Evolutionary conservation across 441 rosid species (phyloP).

Genomic region (Croton laevigatus): DNA sequence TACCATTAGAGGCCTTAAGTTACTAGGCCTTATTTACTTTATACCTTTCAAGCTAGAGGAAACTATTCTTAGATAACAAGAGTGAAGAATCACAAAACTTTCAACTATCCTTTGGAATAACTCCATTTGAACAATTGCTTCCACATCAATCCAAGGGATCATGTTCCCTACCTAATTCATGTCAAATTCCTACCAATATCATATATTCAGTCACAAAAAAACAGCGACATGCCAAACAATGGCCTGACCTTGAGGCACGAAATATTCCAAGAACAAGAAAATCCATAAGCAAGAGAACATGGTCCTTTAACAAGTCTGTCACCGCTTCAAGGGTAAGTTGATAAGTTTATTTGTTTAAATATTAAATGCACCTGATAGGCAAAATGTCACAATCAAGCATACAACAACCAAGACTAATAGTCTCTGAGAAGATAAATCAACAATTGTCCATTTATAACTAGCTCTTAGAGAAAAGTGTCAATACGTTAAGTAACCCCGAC

Average conservation of each 20-base stretch:
- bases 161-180: neutral
- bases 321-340: neutral
- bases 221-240: neutral
- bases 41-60: neutral
- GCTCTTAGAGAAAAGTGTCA: slow-evolving; percentile 21
- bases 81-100: neutral
- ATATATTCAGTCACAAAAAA: neutral
- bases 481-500: slow-evolving; percentile 94
- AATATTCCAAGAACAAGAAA: neutral
- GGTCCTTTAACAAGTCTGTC: neutral
- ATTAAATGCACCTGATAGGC: neutral
- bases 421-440: slow-evolving; percentile 16
- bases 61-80: neutral
- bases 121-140: neutral
- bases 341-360: neutral
- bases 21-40: too few species aligned
- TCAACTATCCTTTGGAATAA: neutral
- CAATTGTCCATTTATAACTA: slow-evolving; percentile 14
- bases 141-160: neutral
- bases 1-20: too few species aligned
- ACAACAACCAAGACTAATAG: slow-evolving; percentile 3
- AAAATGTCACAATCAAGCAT: neutral
- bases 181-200: slow-evolving; percentile 2
- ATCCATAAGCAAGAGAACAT: neutral
- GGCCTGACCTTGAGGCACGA: too few species aligned